Base-by-base conservation (phyloP, 371 early-diverging fungal species). In the Apophysomyces trapeziformis region DNA sequence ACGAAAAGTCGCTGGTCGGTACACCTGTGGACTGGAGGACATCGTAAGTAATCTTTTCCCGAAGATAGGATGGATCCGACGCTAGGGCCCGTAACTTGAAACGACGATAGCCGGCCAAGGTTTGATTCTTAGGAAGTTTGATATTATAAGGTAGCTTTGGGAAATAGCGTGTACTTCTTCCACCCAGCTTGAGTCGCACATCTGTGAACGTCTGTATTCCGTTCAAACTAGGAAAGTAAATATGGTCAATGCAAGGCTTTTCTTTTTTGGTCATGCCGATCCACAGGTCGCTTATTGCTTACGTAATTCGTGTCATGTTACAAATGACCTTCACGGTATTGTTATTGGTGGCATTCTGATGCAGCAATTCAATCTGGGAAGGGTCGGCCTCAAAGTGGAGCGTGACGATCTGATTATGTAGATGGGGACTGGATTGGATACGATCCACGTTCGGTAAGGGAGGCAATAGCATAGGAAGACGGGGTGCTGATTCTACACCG, bases 41-140 rank as follows among this genome's bases (percentile, higher is more conserved):
- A 32, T 66, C 64, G 18, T 67, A 73, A 6, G 41, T 64, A 26
- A 69, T 37, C 13, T 62, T 47, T 54, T 73, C 73, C 38, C 73
- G 69, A 5, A 73, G 57, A 44, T 73, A 73, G 11, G 73, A 66
- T 37, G 69, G 73, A 38, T 73, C 73, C 4, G 62, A 57, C 11
- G 67, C 38, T 26, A 67, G 39, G 5, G 70, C 66, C 9, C 70
- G 50, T 39, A 70, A 44, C 32, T 70, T 70, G 45, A 70, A 58
- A 50, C 63, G 41, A 14, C 57, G 61, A 32, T 41, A 63, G 1
- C 70, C 66, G 38, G 37, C 57, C 8, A 70, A 39, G 7, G 32
- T 37, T 18, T 70, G 57, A 35, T 70, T 58, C 6, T 62, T 35
- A 9, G 5, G 12, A 0, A 70, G 4, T 38, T 70, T 70, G 38